These are phyloP conservation scores for Ogataea pignaliae DNA, from an alignment of 805 yeast species.

Conservation along the genomic window DNA sequence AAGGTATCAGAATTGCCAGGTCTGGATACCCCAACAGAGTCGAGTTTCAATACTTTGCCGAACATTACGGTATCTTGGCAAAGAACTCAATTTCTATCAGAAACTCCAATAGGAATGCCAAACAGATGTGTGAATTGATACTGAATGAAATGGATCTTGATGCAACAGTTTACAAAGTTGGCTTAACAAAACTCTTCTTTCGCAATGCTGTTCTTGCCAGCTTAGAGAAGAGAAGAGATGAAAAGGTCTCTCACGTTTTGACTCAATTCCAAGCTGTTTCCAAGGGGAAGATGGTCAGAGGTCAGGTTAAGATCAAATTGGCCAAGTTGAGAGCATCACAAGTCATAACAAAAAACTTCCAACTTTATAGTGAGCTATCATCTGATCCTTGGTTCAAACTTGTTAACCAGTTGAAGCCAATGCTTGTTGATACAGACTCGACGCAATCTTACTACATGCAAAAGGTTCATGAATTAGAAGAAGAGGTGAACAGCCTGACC, in stretches of 20 bases:
- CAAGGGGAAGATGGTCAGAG: slow-evolving; percentile 62
- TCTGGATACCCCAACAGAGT: slow-evolving; percentile 96
- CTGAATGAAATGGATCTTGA: slow-evolving; percentile 62
- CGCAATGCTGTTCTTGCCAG: slow-evolving; percentile 74
- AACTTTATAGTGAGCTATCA: slow-evolving; percentile 42
- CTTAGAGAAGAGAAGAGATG: slow-evolving; percentile 73
- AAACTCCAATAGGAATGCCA: slow-evolving; percentile 38
- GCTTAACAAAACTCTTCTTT: slow-evolving; percentile 70
- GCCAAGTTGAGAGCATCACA: slow-evolving; percentile 65
- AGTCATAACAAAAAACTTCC: slow-evolving; percentile 59
- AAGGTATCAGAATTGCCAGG: slow-evolving; percentile 95
- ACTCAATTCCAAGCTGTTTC: slow-evolving; percentile 59
- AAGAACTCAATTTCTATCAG: slow-evolving; percentile 34
- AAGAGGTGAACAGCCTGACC: slow-evolving; percentile 51
- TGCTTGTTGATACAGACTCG: slow-evolving; percentile 38
- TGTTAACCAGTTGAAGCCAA: slow-evolving; percentile 67
- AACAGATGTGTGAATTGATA: slow-evolving; percentile 65
- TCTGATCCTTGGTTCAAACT: slow-evolving; percentile 78
- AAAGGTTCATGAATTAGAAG: slow-evolving; percentile 53
- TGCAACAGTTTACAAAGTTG: slow-evolving; percentile 55
- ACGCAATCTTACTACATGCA: slow-evolving; percentile 46
- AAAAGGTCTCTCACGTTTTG: slow-evolving; percentile 49
- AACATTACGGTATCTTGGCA: slow-evolving; percentile 68
- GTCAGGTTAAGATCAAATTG: slow-evolving; percentile 41
- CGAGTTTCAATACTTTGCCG: slow-evolving; percentile 73